A percentile compares a stretch with the other conserved stretches of the same genome.
Conservation (phyloP, 1,284 basidiomycete genomes). For the Inonotus obliquus region DNA sequence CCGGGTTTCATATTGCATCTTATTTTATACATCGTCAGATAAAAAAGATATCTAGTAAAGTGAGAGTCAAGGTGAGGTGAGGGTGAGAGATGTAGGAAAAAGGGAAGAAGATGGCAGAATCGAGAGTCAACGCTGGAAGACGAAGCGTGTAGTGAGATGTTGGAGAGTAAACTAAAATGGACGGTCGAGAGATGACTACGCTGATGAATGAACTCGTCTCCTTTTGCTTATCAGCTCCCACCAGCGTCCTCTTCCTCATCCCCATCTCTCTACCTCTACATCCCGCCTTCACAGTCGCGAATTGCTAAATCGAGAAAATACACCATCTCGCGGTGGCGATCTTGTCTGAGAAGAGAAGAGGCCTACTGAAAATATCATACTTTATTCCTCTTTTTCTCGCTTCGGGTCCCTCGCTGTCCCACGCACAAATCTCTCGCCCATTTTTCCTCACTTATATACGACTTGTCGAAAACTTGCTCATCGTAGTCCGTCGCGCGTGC, state of each 20-base stretch:
- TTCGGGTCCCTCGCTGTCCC: slow-evolving; percentile 7
- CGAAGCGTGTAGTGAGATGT: background rate
- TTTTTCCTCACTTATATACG: background rate
- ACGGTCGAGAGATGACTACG: slow-evolving; percentile 1
- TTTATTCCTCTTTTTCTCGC: background rate
- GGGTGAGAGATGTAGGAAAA: background rate
- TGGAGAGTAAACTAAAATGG: slow-evolving; percentile 2
- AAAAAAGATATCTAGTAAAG: background rate
- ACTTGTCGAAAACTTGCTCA: background rate
- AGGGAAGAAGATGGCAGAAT: background rate
- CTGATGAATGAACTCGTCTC: background rate
- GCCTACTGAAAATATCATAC: background rate
- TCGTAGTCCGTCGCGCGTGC: background rate
- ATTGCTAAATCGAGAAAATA: slow-evolving; percentile 1
- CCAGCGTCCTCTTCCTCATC: slow-evolving; percentile 1
- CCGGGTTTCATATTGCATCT: background rate
- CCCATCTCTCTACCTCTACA: background rate
- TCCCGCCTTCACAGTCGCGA: background rate
- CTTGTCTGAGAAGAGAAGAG: background rate
- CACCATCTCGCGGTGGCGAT: slow-evolving; percentile 5
- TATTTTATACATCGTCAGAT: background rate
- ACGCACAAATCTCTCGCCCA: slow-evolving; percentile 1
- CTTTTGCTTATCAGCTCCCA: background rate
- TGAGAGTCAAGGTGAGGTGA: background rate
- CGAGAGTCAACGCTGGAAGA: background rate